phyloP scores from a whole-genome alignment of 176 grass and related monocot genomes.

The Aegilops tauschii region DNA sequence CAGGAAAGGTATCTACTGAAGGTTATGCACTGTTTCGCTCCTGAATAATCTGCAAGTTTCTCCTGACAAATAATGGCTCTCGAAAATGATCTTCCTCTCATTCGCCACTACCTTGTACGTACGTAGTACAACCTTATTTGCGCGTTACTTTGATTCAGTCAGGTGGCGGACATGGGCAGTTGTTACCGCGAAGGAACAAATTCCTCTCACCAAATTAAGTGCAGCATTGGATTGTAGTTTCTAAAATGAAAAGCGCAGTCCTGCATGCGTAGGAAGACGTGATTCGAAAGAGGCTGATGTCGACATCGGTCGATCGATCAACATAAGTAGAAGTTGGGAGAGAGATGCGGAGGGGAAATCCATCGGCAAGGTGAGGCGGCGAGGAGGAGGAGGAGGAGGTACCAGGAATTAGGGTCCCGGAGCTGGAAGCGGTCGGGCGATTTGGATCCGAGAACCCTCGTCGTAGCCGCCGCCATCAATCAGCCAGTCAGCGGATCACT shows the following conservation, averaged over 20 bases:
- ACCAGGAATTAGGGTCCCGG: slow-evolving; percentile 41
- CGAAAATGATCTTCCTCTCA: not conserved
- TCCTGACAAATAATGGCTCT: not conserved
- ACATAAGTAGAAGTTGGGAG: too few species aligned
- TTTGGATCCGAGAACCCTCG: slow-evolving; percentile 47
- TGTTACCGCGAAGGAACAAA: not conserved
- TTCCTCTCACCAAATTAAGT: not conserved
- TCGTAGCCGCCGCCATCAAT: not conserved
- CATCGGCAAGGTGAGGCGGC: not conserved
- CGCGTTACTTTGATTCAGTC: too few species aligned
- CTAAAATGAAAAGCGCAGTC: not conserved
- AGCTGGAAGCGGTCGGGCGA: slow-evolving; percentile 41
- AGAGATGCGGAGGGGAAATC: too few species aligned
- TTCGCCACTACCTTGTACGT: not conserved
- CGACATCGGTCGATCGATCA: not conserved
- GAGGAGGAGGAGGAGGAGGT: not conserved
- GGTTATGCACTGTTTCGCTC: not conserved
- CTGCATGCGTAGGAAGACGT: too few species aligned
- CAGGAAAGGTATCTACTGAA: not conserved
- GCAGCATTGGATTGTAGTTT: not conserved
- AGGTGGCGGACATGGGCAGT: not conserved
- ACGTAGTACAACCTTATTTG: too few species aligned
- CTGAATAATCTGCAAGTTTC: not conserved
- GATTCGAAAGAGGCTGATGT: not conserved
- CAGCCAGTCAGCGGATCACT: not conserved